Percentiles rank a stretch among this genome's conserved stretches.
phyloP scores from a whole-genome alignment of 257 asterid species.

The Datura wrightii region DNA sequence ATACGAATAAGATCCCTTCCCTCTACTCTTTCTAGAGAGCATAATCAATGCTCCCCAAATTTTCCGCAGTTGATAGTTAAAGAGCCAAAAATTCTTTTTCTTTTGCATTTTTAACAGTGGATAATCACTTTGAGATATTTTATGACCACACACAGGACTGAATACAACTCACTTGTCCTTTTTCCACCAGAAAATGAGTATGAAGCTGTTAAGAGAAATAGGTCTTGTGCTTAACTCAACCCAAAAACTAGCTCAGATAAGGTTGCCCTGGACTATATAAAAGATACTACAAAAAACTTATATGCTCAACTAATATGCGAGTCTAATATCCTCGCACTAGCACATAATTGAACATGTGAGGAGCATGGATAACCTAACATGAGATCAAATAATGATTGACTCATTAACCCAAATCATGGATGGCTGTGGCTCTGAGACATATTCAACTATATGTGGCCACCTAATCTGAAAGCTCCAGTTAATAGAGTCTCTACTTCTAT shows the following conservation, averaged over 20 bases:
- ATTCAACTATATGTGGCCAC: neutral
- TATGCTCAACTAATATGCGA: neutral
- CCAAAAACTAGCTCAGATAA: neutral
- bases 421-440: neutral
- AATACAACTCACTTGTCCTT: neutral
- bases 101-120: neutral
- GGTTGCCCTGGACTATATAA: neutral
- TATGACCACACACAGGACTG: neutral
- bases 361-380: neutral
- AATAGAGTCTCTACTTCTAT: neutral
- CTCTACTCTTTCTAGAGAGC: neutral
- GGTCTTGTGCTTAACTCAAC: neutral
- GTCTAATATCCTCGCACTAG: neutral
- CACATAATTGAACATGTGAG: neutral
- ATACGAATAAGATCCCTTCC: neutral
- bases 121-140: neutral
- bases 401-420: neutral
- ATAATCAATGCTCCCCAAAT: neutral
- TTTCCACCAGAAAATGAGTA: constrained; percentile 16
- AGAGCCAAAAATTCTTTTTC: neutral
- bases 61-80: neutral
- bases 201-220: neutral
- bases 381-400: neutral
- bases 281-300: neutral
- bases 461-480: neutral